Evolutionary conservation across 2,329 filamentous ascomycete genomes (phyloP), one percentile per base, ranked within the genome.

Genomic region (Harringtonia aguacate): DNA sequence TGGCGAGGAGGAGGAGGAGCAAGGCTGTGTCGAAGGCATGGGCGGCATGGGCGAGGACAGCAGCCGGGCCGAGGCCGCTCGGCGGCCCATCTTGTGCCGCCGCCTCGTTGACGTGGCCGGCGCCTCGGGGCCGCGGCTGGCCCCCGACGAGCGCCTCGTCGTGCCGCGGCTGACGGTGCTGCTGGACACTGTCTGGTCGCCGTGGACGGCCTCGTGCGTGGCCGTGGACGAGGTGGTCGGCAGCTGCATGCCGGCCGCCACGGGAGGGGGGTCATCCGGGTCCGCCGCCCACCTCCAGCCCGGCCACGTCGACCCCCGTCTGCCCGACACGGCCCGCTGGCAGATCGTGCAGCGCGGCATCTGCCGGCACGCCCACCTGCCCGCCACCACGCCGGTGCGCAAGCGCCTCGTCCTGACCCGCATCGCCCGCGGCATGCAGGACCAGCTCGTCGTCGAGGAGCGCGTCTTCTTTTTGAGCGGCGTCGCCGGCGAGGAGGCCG

Each of bases 371-470:
- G 29, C 29, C 3, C 21, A 34, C 24, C 21, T 39, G 12, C 18
- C 28, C 7, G 14, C 20, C 17, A 4, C 10, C 14, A 20, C 34
- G 28, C 36, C 34, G 3, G 29, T 46, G 21, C 13, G 4, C 3
- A 29, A 22, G 5, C 35, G 39, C 2, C 9, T 46, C 8, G 44
- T 46, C 10, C 24, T 46, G 22, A 46, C 44, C 15, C 44, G 44
- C 8, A 39, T 43, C 14, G 22, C 44, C 4, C 28, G 22, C 8
- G 44, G 39, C 39, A 29, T 37, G 28, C 39, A 36, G 17, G 40
- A 31, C 35, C 34, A 39, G n/a, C 39, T 22, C 29, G n/a, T 46
- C 3, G 44, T 46, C 10, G 44, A 46, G 30, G 44, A 46, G 39
- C 44, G 44, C 22, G 20, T 36, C 21, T 43, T 46, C 22, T 43